Evolutionary conservation across 352 stramenopile species (phyloP).

Genomic region (Globisporangium heterothallicum): DNA sequence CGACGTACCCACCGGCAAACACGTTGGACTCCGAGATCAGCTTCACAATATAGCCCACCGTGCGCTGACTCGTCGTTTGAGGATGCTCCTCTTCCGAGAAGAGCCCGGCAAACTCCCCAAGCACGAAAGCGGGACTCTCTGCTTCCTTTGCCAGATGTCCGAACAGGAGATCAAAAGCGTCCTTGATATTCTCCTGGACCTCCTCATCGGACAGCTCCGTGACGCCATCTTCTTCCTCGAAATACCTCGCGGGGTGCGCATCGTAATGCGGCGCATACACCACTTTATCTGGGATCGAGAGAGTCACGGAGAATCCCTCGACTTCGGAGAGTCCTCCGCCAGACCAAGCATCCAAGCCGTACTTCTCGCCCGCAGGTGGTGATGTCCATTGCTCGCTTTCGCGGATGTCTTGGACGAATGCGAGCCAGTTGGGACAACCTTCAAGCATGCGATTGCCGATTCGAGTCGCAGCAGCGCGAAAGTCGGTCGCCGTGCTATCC

Average conservation of each 20-base stretch:
- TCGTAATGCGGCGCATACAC: slow-evolving; percentile 78
- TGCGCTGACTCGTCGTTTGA: slow-evolving; percentile 54
- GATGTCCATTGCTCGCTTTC: slow-evolving; percentile 36
- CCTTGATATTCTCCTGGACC: slow-evolving; percentile 31
- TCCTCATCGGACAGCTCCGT: slow-evolving; percentile 42
- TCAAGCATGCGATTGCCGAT: slow-evolving; percentile 64
- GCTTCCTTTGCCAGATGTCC: slow-evolving; percentile 43
- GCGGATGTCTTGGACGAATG: slow-evolving; percentile 66
- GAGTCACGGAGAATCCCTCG: slow-evolving; percentile 34
- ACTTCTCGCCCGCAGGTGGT: slow-evolving; percentile 26
- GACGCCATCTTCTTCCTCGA: slow-evolving; percentile 30
- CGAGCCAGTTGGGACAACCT: slow-evolving; percentile 60
- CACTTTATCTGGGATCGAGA: slow-evolving; percentile 52
- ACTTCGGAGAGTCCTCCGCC: slow-evolving; percentile 47
- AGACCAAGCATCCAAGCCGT: slow-evolving; percentile 57
- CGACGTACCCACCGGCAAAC: slow-evolving; percentile 61
- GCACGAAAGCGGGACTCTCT: slow-evolving; percentile 37
- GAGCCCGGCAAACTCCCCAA: slow-evolving; percentile 67
- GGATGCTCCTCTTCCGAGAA: slow-evolving; percentile 49
- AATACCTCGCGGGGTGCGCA: slow-evolving; percentile 53
- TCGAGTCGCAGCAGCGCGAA: slow-evolving; percentile 32
- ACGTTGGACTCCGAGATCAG: slow-evolving; percentile 34
- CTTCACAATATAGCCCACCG: slow-evolving; percentile 54
- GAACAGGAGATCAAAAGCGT: slow-evolving; percentile 65
- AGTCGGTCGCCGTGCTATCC: slow-evolving; percentile 35